Evolutionary conservation across 2,329 filamentous ascomycete species (phyloP).

Genomic region (Apiospora aurea): DNA sequence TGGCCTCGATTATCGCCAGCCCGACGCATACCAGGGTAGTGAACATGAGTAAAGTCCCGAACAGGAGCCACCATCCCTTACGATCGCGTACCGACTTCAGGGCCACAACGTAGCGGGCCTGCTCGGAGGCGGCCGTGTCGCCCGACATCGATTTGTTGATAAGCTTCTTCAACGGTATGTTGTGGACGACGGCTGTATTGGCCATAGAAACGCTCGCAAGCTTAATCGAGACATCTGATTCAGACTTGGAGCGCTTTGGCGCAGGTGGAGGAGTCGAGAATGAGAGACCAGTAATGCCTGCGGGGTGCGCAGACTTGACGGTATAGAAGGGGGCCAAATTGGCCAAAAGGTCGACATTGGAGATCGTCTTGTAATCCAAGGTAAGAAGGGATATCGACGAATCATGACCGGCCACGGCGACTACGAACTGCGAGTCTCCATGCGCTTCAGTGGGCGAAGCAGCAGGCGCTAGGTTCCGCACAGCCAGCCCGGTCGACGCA

Average conservation of each 20-base stretch:
- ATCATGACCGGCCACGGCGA: constrained; percentile 83
- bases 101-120: constrained; percentile 74
- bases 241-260: constrained; percentile 52
- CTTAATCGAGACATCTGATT: constrained; percentile 68
- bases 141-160: constrained; percentile 45
- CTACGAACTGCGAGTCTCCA: constrained; percentile 76
- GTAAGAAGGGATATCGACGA: constrained; percentile 81
- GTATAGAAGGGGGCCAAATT: constrained; percentile 61
- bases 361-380: constrained; percentile 68
- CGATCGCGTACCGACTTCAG: constrained; percentile 62
- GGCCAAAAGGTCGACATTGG: constrained; percentile 56
- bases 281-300: constrained; percentile 64
- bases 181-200: constrained; percentile 81
- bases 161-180: constrained; percentile 69
- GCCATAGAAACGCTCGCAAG: constrained; percentile 83
- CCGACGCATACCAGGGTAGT: constrained; percentile 68
- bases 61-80: constrained; percentile 54
- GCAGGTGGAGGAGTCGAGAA: constrained; percentile 63
- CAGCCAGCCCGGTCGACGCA: constrained; percentile 79
- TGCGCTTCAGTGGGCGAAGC: constrained; percentile 56
- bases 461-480: constrained; percentile 70
- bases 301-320: constrained; percentile 61
- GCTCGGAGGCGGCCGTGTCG: constrained; percentile 49
- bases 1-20: constrained; percentile 70
- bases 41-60: constrained; percentile 63